Conservation (phyloP, 1,139 yeast genomes). For the Geotrichum restrictum region DNA sequence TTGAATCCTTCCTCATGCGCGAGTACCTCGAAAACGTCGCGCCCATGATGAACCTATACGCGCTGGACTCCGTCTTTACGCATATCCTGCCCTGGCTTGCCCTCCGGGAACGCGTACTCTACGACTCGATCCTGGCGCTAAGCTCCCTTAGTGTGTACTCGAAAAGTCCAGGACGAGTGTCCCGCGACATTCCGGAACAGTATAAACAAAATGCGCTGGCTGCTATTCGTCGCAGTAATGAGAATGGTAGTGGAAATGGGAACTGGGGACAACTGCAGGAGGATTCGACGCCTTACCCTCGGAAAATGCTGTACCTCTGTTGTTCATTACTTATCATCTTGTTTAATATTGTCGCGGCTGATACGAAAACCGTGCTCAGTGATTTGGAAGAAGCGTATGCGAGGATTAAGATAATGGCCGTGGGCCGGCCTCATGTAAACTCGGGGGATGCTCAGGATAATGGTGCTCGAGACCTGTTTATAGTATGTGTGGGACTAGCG, state of each 20-base stretch:
- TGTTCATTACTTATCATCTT: slow-evolving; percentile 9
- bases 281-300: slow-evolving; percentile 10
- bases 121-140: slow-evolving; percentile 15
- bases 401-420: slow-evolving; percentile 2
- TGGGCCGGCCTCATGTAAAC: slow-evolving; percentile 7
- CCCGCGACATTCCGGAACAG: slow-evolving; percentile 11
- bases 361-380: slow-evolving; percentile 6
- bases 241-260: no score
- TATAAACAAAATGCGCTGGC: slow-evolving; percentile 14
- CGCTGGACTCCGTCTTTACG: slow-evolving; percentile 16
- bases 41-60: slow-evolving; percentile 19
- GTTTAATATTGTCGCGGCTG: slow-evolving; percentile 11
- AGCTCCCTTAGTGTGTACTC: slow-evolving; percentile 14
- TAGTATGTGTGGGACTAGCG: slow-evolving; percentile 11
- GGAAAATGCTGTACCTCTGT: slow-evolving; percentile 13
- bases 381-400: slow-evolving; percentile 4
- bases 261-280: no score
- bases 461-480: slow-evolving; percentile 11
- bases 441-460: not conserved
- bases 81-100: slow-evolving; percentile 19
- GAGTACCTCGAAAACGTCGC: slow-evolving; percentile 18
- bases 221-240: slow-evolving; percentile 10
- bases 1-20: slow-evolving; percentile 18
- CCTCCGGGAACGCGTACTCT: slow-evolving; percentile 15
- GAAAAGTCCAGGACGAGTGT: slow-evolving; percentile 18